Conservation (phyloP, 371 early-diverging fungal genomes). For the Funneliformis caledonium region DNA sequence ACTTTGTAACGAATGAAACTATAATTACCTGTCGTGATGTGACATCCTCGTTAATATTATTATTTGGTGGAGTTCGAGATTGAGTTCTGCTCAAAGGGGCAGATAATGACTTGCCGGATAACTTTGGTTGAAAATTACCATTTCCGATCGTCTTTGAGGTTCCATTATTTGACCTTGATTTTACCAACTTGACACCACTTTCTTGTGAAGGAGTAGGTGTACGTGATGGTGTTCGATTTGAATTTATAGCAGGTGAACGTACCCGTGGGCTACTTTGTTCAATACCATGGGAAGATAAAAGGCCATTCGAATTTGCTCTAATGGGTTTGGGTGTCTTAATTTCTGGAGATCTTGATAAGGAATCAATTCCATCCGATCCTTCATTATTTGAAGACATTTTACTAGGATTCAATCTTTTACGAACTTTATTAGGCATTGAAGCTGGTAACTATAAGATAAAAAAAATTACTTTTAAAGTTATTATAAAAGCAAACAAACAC, state of each 20-base stretch:
- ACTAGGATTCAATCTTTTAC: background rate
- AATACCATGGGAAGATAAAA: background rate
- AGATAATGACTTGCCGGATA: background rate
- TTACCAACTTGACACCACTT: background rate
- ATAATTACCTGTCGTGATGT: background rate
- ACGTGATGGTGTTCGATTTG: background rate
- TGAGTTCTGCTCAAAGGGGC: background rate
- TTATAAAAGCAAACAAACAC: background rate
- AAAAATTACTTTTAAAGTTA: background rate
- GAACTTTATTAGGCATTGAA: slow-evolving; percentile 22
- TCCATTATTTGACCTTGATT: background rate
- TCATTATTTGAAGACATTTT: background rate
- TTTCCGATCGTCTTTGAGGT: background rate
- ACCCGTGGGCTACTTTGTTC: background rate
- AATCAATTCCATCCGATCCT: background rate
- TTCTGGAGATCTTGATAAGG: background rate
- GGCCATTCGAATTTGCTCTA: background rate
- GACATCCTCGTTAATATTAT: background rate
- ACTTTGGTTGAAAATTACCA: background rate
- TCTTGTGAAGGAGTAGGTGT: background rate
- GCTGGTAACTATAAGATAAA: background rate
- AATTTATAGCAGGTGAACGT: background rate
- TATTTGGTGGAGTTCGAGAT: slow-evolving; percentile 20
- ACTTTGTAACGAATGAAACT: background rate
- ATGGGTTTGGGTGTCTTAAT: background rate